Evolutionary conservation across 1,139 yeast species (phyloP).

Genomic region (Yamadazyma friedrichii): DNA sequence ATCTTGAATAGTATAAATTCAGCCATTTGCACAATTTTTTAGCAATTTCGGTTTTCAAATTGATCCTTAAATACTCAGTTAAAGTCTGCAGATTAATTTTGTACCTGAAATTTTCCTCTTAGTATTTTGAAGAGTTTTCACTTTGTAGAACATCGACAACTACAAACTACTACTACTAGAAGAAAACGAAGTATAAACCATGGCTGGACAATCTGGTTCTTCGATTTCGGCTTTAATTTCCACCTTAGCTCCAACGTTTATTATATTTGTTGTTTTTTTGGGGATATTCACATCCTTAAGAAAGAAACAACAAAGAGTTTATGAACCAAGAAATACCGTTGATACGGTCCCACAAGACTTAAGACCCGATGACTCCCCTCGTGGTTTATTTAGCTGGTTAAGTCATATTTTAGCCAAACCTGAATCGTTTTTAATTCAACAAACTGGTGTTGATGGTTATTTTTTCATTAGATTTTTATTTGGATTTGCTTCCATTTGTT

Average conservation of each 20-base stretch:
- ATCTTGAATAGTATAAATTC: no score
- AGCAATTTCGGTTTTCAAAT: no score
- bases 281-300: slow-evolving; percentile 61
- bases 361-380: slow-evolving; percentile 55
- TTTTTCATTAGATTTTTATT: slow-evolving; percentile 77
- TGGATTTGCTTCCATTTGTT: slow-evolving; percentile 55
- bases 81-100: background rate
- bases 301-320: slow-evolving; percentile 64
- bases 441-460: slow-evolving; percentile 86
- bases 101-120: background rate
- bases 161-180: background rate
- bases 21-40: no score
- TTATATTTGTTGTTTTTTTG: slow-evolving; percentile 58
- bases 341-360: slow-evolving; percentile 38
- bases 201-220: slow-evolving; percentile 12
- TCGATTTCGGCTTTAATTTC: slow-evolving; percentile 44
- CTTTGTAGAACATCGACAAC: background rate
- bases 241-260: slow-evolving; percentile 35
- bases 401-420: slow-evolving; percentile 50
- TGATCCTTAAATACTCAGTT: no score
- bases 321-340: slow-evolving; percentile 73
- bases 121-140: background rate
- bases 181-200: background rate
- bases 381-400: slow-evolving; percentile 58
- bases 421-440: slow-evolving; percentile 70